phyloP scores from a whole-genome alignment of 169 alveolate species.

The Eimeria falciformis region DNA sequence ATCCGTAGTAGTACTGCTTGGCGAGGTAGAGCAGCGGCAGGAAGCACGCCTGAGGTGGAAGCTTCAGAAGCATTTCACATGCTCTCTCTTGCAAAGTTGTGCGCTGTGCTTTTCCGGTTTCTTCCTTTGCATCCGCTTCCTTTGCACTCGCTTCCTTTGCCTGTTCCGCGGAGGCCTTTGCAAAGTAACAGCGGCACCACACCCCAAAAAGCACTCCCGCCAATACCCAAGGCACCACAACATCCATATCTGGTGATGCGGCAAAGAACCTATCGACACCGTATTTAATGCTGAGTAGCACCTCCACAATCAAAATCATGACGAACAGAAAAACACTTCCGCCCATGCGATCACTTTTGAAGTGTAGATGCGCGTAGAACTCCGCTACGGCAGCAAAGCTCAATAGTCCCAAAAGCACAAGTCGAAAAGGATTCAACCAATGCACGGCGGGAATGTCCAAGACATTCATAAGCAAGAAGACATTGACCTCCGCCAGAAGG shows the following conservation, averaged over 20 bases:
- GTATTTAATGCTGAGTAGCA: constrained; percentile 65
- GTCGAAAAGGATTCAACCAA: constrained; percentile 68
- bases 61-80: background rate
- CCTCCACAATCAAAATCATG: constrained; percentile 61
- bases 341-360: constrained; percentile 72
- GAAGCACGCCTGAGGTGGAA: constrained; percentile 75
- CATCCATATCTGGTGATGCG: constrained; percentile 15
- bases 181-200: constrained; percentile 77
- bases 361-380: constrained; percentile 75
- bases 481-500: constrained; percentile 73
- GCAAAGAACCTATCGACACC: constrained; percentile 43
- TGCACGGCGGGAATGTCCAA: constrained; percentile 76
- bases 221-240: constrained; percentile 63
- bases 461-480: constrained; percentile 76
- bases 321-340: constrained; percentile 73
- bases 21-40: constrained; percentile 70
- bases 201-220: constrained; percentile 24
- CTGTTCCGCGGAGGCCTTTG: background rate
- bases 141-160: background rate
- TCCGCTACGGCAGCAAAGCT: constrained; percentile 78
- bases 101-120: background rate
- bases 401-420: constrained; percentile 55
- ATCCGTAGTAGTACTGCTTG: constrained; percentile 71
- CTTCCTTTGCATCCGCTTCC: background rate
- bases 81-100: background rate